Conservation (phyloP, 1,284 basidiomycete species). For the Marasmius tenuissimus region DNA sequence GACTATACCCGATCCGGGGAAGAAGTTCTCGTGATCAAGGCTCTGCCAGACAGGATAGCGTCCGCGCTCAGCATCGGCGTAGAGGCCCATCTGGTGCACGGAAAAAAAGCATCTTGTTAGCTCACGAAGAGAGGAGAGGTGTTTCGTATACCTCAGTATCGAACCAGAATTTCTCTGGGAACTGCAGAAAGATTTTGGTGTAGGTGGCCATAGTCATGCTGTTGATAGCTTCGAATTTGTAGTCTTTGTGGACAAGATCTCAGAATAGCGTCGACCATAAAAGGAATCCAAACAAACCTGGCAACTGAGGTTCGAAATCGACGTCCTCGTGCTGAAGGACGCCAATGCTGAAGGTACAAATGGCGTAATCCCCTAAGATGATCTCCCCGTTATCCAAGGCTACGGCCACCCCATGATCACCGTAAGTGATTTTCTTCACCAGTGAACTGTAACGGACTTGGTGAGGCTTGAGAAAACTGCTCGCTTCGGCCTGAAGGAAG, state of each 20-base stretch:
- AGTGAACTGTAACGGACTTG: conserved; percentile 54
- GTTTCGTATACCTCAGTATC: conserved; percentile 50
- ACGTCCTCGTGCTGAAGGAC: conserved; percentile 66
- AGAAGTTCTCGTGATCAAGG: conserved; percentile 58
- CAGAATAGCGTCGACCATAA: background rate
- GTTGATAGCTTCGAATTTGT: conserved; percentile 66
- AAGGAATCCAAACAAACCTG: conserved; percentile 26
- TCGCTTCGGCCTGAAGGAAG: conserved; percentile 55
- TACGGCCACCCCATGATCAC: conserved; percentile 42
- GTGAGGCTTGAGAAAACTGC: conserved; percentile 43
- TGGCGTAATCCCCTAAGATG: conserved; percentile 51
- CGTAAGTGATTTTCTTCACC: conserved; percentile 51
- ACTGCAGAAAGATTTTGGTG: conserved; percentile 72
- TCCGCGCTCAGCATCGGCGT: conserved; percentile 63
- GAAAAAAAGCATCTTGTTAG: background rate
- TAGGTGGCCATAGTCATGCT: conserved; percentile 69
- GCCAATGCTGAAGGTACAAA: conserved; percentile 65
- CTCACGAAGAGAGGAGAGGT: background rate
- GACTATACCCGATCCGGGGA: conserved; percentile 61
- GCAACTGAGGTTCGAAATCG: conserved; percentile 52
- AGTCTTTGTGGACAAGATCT: conserved; percentile 26
- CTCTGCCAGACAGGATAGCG: conserved; percentile 72
- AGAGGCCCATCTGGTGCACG: conserved; percentile 52
- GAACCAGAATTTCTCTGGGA: conserved; percentile 69
- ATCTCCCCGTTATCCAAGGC: conserved; percentile 42